Evolutionary conservation across 805 yeast genomes (phyloP), one percentile per base, ranked within the genome.

Genomic region (Starmerella bombi): DNA sequence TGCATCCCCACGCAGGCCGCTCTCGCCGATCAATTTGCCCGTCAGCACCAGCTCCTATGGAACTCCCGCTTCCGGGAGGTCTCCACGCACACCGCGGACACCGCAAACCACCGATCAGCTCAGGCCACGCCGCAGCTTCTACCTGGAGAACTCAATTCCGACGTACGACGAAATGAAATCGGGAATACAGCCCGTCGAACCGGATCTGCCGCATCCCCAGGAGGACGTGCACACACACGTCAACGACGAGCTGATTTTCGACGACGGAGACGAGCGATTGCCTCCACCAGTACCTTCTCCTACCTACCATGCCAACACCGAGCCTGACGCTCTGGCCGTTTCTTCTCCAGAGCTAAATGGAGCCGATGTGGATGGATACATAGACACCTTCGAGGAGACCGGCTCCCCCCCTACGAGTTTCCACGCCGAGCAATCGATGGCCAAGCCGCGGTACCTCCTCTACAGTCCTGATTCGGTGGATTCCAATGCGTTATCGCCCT

Each of bases 201-300:
- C n/a, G n/a, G n/a, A n/a, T n/a, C n/a, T n/a, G n/a, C n/a, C n/a
- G n/a, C n/a, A n/a, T n/a, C n/a, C n/a, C n/a, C n/a, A n/a, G n/a
- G n/a, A n/a, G n/a, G n/a, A n/a, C n/a, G n/a, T n/a, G n/a, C n/a
- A n/a, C n/a, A n/a, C n/a, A 23, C 27, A 28, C 30, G 5, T 20
- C 5, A 36, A 30, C 12, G 10, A 34, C 7, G 48, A 23, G 19
- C 37, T 46, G 10, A 43, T 46, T 7, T 46, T 44, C 34, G 46
- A 46, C 19, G 48, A 44, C 25, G 34, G 30, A 12, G 50, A 44
- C 21, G 25, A 30, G 15, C 40, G 48, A 3, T n/a, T 44, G 15
- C 44, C 48, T 9, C 44, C 48, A 8, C 40, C 48, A 5, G 30
- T 36, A 14, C 40, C 34, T 9, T 41, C 46, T 14, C 48, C 47